Base-by-base conservation (phyloP, 179 eudicot species). In the Camellia oleifera region DNA sequence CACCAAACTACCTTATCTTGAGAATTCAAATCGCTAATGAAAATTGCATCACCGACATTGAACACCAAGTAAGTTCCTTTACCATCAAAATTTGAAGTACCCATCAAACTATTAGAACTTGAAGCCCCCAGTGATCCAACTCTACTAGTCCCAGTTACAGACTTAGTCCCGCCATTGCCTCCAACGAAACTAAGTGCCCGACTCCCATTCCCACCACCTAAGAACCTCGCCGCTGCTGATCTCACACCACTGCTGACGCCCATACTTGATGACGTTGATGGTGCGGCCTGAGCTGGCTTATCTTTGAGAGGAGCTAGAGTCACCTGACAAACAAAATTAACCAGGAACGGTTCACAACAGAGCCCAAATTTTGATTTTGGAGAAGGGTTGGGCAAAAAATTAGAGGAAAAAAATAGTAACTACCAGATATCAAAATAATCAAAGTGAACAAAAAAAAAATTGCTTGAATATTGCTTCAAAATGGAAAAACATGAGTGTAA, bases 21-120 rank as follows among this genome's bases (percentile, higher is more conserved):
- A 46, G 97, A 93, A 84, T 88, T 92, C 82, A 95, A 83, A 82
- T 93, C 97, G 78, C 97, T 91, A 32, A 91, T 85, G 81, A 86
- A 95, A 73, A 95, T 82, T 17, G 98, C 84, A 81, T 95, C 97
- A 76, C 97, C 94, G n/a, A 95, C 97, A 79, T 93, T 95, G 80
- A 92, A 95, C 81, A 95, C 82, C 86, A 95, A 83, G 80, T 87
- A 95, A 17, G 93, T 91, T 68, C 98, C 98, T 85, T 93, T 95
- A 11, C 97, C 95, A 82, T 93, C 98, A 69, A 95, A 95, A 79
- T 89, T 93, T 23, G 83, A 84, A 83, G 77, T 88, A 56, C 79
- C 75, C 7, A 75, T 77, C 20, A 77, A 64, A 83, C 77, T 86
- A 83, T 83, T 88, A 44, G 91, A 83, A 84, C 90, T 85, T 75